Percentiles rank a stretch among this genome's conserved stretches.
Conservation (phyloP, 345 rosid species). For the Pistacia atlantica region DNA sequence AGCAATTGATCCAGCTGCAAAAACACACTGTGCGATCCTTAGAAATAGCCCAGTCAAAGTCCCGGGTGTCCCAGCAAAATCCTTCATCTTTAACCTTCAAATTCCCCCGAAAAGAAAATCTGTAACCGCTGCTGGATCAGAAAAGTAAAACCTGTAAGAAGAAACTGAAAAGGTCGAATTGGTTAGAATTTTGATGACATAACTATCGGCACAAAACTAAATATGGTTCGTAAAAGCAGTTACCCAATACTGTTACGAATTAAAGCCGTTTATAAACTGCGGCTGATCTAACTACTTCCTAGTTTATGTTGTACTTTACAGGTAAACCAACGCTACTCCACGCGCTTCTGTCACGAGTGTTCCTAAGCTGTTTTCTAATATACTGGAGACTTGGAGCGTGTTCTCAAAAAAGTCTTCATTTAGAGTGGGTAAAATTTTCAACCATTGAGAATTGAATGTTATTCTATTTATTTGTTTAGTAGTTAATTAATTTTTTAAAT, state of each 20-base stretch:
- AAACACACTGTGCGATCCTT: slow-evolving; percentile 69
- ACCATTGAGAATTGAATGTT: no score
- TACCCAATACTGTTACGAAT: not conserved
- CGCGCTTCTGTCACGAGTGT: not conserved
- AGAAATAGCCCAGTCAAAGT: slow-evolving; percentile 62
- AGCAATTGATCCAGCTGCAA: slow-evolving; percentile 78
- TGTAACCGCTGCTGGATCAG: not conserved
- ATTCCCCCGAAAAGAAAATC: not conserved
- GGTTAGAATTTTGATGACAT: not conserved
- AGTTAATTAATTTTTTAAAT: no score
- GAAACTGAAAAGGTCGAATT: slow-evolving; percentile 7
- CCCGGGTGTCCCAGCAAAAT: slow-evolving; percentile 84
- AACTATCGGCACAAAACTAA: not conserved
- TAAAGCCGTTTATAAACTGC: no score
- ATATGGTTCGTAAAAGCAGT: not conserved
- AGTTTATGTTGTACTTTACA: no score
- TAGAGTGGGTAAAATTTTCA: no score
- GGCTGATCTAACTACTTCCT: no score
- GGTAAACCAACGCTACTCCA: not conserved
- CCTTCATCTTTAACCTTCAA: slow-evolving; percentile 53
- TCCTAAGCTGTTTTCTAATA: no score
- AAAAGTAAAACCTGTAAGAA: not conserved
- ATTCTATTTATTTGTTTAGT: no score
- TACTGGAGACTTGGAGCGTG: no score
- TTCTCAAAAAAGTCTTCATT: no score